A percentile compares a stretch with the other conserved stretches of the same genome.
These are phyloP conservation scores for Coemansia sp. DNA, from an alignment of 192 early-diverging fungal species.

Conservation along the genomic window DNA sequence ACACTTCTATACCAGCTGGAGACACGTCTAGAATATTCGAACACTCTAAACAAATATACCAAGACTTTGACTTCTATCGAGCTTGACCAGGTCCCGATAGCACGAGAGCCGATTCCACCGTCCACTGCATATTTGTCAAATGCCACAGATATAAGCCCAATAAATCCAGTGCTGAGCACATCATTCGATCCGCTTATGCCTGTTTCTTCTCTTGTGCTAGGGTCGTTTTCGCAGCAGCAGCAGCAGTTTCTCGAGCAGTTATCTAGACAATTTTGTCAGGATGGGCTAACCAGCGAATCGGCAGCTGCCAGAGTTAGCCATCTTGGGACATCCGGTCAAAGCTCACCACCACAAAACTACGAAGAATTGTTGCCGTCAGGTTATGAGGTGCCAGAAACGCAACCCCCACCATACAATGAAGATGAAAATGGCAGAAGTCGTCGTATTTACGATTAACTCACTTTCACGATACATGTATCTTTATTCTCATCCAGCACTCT, in stretches of 20 bases:
- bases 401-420: slow-evolving; percentile 39
- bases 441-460: neutral
- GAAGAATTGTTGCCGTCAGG: slow-evolving; percentile 40
- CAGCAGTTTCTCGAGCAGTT: slow-evolving; percentile 44
- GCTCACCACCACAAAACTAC: slow-evolving; percentile 33
- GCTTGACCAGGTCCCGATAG: too few species aligned
- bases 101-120: slow-evolving; percentile 9
- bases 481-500: too few species aligned
- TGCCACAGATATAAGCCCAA: neutral
- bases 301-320: neutral
- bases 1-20: too few species aligned
- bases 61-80: too few species aligned
- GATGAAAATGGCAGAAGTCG: slow-evolving; percentile 7
- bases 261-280: slow-evolving; percentile 11
- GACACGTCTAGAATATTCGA: too few species aligned
- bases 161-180: neutral
- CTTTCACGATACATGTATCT: too few species aligned
- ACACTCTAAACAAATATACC: too few species aligned
- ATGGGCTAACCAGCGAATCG: neutral
- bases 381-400: slow-evolving; percentile 19
- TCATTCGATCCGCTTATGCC: neutral
- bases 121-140: neutral
- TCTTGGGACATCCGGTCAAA: neutral
- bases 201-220: neutral
- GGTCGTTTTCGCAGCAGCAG: neutral